Base-by-base conservation (phyloP, 208 protist genomes). In the Jaenimonas drosophilae region DNA sequence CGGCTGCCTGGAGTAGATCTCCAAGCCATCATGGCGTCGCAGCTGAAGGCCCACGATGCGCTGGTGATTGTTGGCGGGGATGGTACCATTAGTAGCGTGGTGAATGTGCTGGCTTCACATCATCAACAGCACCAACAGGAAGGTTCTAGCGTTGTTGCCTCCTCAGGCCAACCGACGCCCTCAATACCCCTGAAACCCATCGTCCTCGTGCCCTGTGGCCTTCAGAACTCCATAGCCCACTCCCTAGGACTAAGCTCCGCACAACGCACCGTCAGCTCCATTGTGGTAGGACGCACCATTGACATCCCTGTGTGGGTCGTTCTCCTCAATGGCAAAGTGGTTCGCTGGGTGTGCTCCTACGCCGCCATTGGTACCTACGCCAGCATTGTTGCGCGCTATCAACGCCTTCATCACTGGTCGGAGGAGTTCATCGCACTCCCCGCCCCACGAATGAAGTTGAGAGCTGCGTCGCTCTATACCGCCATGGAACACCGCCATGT, bases 221-320 rank as follows among this genome's bases (percentile, higher is more conserved):
- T 82, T 30, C 71, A 83, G 54, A 91, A 91, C 65, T 85, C 72
- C 27, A 70, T 91, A 19, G 74, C 83, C 23, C 47, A 54, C 31
- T 86, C 76, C 6, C 73, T 88, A 33, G 78, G 78, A 32, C 44
- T 91, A 5, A 43, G 47, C 25, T 74, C 69, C 2, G 75, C 73
- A 3, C 66, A 83, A 54, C 72, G 78, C 7, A 53, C 77, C 1
- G 70, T 88, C 11, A 82, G 75, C 2, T 65, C 60, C 2, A 69
- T 88, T 41, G 74, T 81, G 23, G 23, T 78, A 21, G 72, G 76
- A 16, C 64, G 62, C 17, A 64, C 59, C 24, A 69, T 71, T 39
- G 30, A 38, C 4, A 59, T 91, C 29, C 77, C 74, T 14, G 17
- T 91, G 26, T 91, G 83, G 78, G 72, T 76, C 20, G 70, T 91